Base-by-base conservation (phyloP, 331 rosid genomes). In the Arachis monticola region DNA sequence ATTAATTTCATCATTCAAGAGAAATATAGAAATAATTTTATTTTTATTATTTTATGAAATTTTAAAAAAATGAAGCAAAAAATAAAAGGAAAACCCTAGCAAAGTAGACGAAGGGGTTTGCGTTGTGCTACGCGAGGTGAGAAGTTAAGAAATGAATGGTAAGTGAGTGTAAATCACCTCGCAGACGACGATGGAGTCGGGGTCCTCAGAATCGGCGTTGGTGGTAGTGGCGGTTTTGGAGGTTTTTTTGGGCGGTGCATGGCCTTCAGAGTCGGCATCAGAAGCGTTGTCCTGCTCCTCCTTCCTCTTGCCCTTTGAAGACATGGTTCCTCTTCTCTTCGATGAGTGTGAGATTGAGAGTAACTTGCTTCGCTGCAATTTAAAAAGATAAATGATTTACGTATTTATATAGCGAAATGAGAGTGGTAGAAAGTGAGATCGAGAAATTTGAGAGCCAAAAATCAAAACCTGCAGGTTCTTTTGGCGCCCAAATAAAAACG, bases 291-390 rank as follows among this genome's bases (percentile, higher is more conserved):
- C 92, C 8, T 66, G 83, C 0, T 82, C 87, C 5, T 85, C 92
- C 76, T 87, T 90, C 78, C 93, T 77, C 88, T 92, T 92, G 1
- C 91, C 92, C 74, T 85, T 85, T 55, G 85, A 85, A 69, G 94
- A 92, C 97, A 92, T 92, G 79, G 70, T 71, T 45, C 1, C n/a
- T 60, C 17, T 11, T 41, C 53, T 27, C 41, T 38, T 14, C 32
- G 9, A 10, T 12, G 3, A 10, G 7, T 8, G 27, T 5, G 14
- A 6, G 13, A 8, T 8, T 5, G 27, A 66, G 41, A 38, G 41
- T 38, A 38, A 38, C 41, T 38, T 38, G 5, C 30, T 27, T 38
- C 41, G 5, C 41, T 38, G 5, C 6, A 59, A 63, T 9, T 71
- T 73, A 45, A 50, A 32, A 41, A 60, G 2, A 53, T 0, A 0